phyloP scores from a whole-genome alignment of 768 basidiomycete genomes.

The Pleurotus djamor region DNA sequence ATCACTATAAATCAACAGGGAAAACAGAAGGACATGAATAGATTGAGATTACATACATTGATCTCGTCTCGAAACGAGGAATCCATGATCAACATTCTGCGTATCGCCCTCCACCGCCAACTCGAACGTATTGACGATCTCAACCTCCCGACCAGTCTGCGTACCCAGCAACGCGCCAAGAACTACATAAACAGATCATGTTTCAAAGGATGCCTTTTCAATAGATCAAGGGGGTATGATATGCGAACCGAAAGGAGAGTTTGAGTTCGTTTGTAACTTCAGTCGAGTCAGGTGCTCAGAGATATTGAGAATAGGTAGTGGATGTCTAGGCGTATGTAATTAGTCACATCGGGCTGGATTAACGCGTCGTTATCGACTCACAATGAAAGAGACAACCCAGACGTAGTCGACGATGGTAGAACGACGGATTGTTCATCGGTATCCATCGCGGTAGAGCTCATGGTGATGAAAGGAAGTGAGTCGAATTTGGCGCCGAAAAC shows the following conservation, averaged over 20 bases:
- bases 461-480: constrained; percentile 22
- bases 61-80: constrained; percentile 78
- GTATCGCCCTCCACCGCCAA: constrained; percentile 63
- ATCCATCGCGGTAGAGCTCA: constrained; percentile 47
- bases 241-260: constrained; percentile 62
- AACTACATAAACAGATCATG: constrained; percentile 42
- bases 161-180: constrained; percentile 93
- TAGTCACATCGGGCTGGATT: constrained; percentile 5
- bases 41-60: constrained; percentile 56
- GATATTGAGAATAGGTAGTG: constrained; percentile 93
- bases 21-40: background rate
- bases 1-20: background rate
- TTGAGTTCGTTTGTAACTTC: constrained; percentile 66
- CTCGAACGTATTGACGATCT: constrained; percentile 97
- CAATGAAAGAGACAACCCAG: constrained; percentile 75
- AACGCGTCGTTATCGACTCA: constrained; percentile 31
- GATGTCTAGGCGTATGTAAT: constrained; percentile 63
- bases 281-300: constrained; percentile 92
- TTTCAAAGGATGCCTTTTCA: constrained; percentile 3
- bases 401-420: constrained; percentile 65
- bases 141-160: constrained; percentile 91
- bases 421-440: constrained; percentile 78
- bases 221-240: background rate
- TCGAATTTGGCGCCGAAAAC: background rate
- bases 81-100: constrained; percentile 73